A percentile compares a stretch with the other conserved stretches of the same genome.
Evolutionary conservation across 1,139 yeast species (phyloP).

Genomic region (Protomyces macrosporus): DNA sequence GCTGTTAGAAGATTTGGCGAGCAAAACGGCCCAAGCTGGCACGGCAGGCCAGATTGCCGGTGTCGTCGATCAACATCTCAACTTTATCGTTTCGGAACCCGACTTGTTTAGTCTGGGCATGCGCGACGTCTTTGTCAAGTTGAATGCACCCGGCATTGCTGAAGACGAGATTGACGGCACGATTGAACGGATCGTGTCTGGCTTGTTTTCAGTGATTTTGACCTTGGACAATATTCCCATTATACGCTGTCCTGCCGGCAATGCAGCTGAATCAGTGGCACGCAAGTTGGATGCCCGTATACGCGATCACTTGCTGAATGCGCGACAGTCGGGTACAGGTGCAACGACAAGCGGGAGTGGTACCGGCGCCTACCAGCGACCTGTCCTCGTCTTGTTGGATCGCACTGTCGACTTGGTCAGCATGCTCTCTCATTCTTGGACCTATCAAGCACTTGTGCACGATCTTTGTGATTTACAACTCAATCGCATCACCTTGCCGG

Average conservation of each 20-base stretch:
- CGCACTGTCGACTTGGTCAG: slow-evolving; percentile 85
- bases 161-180: slow-evolving; percentile 68
- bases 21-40: slow-evolving; percentile 54
- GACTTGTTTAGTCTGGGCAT: slow-evolving; percentile 76
- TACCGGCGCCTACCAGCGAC: slow-evolving; percentile 45
- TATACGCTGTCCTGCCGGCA: slow-evolving; percentile 83
- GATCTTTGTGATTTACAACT: slow-evolving; percentile 80
- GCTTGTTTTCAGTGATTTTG: slow-evolving; percentile 70
- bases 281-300: slow-evolving; percentile 74
- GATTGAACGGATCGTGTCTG: slow-evolving; percentile 69
- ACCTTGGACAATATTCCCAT: slow-evolving; percentile 72
- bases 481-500: slow-evolving; percentile 61
- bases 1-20: slow-evolving; percentile 81
- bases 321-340: slow-evolving; percentile 1
- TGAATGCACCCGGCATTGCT: slow-evolving; percentile 64
- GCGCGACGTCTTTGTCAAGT: slow-evolving; percentile 56
- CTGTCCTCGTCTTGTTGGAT: slow-evolving; percentile 76
- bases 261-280: slow-evolving; percentile 93
- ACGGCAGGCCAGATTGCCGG: slow-evolving; percentile 68
- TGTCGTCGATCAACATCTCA: slow-evolving; percentile 87
- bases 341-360: slow-evolving; percentile 30
- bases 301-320: slow-evolving; percentile 55
- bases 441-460: slow-evolving; percentile 91
- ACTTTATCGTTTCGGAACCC: slow-evolving; percentile 88
- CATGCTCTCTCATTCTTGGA: slow-evolving; percentile 97